Evolutionary conservation across 2,329 filamentous ascomycete genomes (phyloP).

Genomic region (Macrophomina pseudophaseolina): DNA sequence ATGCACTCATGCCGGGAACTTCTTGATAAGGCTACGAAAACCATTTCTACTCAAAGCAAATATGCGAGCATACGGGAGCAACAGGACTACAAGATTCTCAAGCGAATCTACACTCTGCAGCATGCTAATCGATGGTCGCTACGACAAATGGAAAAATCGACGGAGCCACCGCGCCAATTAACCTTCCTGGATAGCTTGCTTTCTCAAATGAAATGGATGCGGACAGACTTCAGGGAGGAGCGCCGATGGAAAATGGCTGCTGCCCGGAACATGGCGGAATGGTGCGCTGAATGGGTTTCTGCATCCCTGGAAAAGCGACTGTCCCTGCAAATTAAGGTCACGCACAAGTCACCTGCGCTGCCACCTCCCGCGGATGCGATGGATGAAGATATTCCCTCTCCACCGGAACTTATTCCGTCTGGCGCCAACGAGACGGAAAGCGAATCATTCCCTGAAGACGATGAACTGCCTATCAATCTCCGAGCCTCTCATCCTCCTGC

Average conservation of each 20-base stretch:
- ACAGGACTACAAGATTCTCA: slow-evolving; percentile 84
- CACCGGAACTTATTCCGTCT: slow-evolving; percentile 44
- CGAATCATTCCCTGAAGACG: slow-evolving; percentile 45
- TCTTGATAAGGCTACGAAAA: slow-evolving; percentile 84
- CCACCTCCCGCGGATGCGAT: slow-evolving; percentile 37
- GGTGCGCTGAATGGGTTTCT: slow-evolving; percentile 82
- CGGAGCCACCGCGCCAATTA: slow-evolving; percentile 76
- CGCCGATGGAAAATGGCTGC: slow-evolving; percentile 88
- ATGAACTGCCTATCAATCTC: slow-evolving; percentile 49
- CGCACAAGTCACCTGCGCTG: background rate
- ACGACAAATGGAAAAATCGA: slow-evolving; percentile 81
- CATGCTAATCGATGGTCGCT: slow-evolving; percentile 92
- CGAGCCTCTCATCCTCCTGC: slow-evolving; percentile 64
- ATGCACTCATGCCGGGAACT: slow-evolving; percentile 62
- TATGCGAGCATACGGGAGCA: slow-evolving; percentile 83
- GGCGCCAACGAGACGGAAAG: slow-evolving; percentile 45
- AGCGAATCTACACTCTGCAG: slow-evolving; percentile 87
- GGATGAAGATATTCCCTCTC: slow-evolving; percentile 47
- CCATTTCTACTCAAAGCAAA: slow-evolving; percentile 82
- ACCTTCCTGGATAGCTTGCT: slow-evolving; percentile 87
- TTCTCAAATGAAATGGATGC: slow-evolving; percentile 96
- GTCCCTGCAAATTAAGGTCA: slow-evolving; percentile 70
- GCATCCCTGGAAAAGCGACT: slow-evolving; percentile 67
- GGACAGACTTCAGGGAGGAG: slow-evolving; percentile 93
- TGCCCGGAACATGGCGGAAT: slow-evolving; percentile 78